Evolutionary conservation across 1,139 yeast genomes (phyloP).

Genomic region (Kurtzmaniella quercitrusa): DNA sequence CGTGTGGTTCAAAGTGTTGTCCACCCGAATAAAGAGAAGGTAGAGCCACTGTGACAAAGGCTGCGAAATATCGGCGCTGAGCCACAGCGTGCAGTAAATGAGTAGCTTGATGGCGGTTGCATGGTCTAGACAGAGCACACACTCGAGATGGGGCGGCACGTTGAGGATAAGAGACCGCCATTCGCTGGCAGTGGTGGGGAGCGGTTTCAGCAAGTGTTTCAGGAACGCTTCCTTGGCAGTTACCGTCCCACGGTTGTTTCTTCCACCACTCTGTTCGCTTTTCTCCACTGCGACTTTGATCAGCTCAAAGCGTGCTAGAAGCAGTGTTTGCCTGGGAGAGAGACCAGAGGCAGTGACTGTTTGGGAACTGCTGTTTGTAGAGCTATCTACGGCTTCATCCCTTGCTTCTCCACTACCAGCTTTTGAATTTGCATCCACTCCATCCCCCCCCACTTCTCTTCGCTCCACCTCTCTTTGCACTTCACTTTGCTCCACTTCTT

Average conservation of each 20-base stretch:
- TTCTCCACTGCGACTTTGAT: conserved; percentile 7
- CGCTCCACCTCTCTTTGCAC: too few species aligned
- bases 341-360: not conserved
- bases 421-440: not conserved
- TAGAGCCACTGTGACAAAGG: conserved; percentile 37
- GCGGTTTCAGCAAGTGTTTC: not conserved
- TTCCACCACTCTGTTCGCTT: conserved; percentile 7
- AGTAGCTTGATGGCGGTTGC: conserved; percentile 31
- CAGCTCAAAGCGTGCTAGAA: not conserved
- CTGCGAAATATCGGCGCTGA: conserved; percentile 26
- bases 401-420: too few species aligned
- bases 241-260: too few species aligned
- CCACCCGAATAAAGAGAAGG: conserved; percentile 30
- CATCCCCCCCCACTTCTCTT: not conserved
- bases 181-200: conserved; percentile 12
- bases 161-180: conserved; percentile 31
- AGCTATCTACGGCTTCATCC: not conserved
- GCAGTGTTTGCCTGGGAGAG: not conserved
- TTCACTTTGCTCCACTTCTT: too few species aligned
- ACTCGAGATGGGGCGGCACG: conserved; percentile 19
- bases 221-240: not conserved
- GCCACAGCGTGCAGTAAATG: conserved; percentile 36
- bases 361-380: not conserved
- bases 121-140: conserved; percentile 25
- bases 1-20: conserved; percentile 27